Base-by-base conservation (phyloP, 2,329 filamentous ascomycete genomes). In the Stachybotrys chartarum region DNA sequence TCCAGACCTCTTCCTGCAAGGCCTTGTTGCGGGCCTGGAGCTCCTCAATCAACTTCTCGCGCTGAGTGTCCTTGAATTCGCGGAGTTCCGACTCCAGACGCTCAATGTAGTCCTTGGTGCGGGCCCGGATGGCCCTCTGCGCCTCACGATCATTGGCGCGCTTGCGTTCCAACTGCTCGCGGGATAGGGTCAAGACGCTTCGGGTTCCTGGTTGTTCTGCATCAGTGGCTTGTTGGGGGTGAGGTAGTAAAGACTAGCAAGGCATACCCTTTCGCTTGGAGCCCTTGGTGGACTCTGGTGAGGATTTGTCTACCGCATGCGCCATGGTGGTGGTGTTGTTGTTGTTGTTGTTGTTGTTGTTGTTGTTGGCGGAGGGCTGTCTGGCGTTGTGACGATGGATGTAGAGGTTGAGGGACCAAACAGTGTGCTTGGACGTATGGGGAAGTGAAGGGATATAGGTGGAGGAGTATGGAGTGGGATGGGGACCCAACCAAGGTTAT, bases 111-210 rank as follows among this genome's bases (percentile, higher is more conserved):
- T 88, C 84, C 75, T 91, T 93, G 45, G 91, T 96, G 63, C 91
- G 82, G 70, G 91, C 89, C 52, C 91, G 81, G 60, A 96, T 96
- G 47, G 89, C 90, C 52, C 91, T 83, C 73, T 96, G 91, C 47
- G 91, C 91, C 72, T 96, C 90, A 58, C 91, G 84, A 70, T 96
- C 91, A 75, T 96, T 96, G 65, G 90, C 90, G 60, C 92, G 82
- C 77, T 96, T 97, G 71, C 91, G 88, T 32, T 88, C 90, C 57
- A 96, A 82, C 72, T 96, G 92, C 58, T 92, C 88, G 6, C 91
- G 88, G 11, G 90, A 95, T 67, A 96, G 79, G 65, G 89, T 93
- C 60, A 91, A 90, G 55, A 96, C 91, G 60, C 89, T 91, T 61
- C 91, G 84, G 57, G 87, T 82, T 51, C 81, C 81, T 79, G 51